Evolutionary conservation across 2,329 filamentous ascomycete species (phyloP), one percentile per base, ranked within the genome.

Genomic region (Rasamsonia emersonii): DNA sequence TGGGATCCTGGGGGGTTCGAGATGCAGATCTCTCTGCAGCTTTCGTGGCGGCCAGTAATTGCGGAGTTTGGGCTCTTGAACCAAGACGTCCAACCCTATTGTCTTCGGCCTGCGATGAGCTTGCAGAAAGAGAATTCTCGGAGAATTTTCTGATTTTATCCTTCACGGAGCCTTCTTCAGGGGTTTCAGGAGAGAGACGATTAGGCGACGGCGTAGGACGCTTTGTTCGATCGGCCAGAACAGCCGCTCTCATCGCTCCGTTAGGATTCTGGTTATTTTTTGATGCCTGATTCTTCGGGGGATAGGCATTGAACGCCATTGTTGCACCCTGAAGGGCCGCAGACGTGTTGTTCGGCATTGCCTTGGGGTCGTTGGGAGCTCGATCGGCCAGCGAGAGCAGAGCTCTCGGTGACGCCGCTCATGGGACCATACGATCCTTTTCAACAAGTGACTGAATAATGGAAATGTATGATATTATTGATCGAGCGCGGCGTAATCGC

Each of bases 91-190:
- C 27, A 16, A 36, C 40, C 25, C 33, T 42, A 31, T 35, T 42
- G n/a, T 37, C 32, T 15, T 35, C 35, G 32, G 29, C 11, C 18
- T 38, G 19, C n/a, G 35, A 34, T 4, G 38, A 21, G 19, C 15
- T 34, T 10, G 36, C 24, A 2, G 44, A 28, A 9, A 43, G 41
- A 15, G 45, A 42, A 30, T 41, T 44, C 15, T 43, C 40, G 14
- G 49, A 47, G 35, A 59, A 58, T 30, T 37, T 46, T 28, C 53
- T 53, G 29, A 62, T 58, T 36, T 54, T 61, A 37, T 59, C 55
- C 40, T 41, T 59, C 24, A 63, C 59, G 4, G 56, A 53, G 14
- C 53, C 54, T 14, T 46, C 43, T 38, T 53, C 50, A 4, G 52
- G 56, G n/a, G 41, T 42, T 32, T 42, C 37, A 25, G 45, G 38